phyloP scores from a whole-genome alignment of 2,329 filamentous ascomycete species.

The Penicillium brasilianum region DNA sequence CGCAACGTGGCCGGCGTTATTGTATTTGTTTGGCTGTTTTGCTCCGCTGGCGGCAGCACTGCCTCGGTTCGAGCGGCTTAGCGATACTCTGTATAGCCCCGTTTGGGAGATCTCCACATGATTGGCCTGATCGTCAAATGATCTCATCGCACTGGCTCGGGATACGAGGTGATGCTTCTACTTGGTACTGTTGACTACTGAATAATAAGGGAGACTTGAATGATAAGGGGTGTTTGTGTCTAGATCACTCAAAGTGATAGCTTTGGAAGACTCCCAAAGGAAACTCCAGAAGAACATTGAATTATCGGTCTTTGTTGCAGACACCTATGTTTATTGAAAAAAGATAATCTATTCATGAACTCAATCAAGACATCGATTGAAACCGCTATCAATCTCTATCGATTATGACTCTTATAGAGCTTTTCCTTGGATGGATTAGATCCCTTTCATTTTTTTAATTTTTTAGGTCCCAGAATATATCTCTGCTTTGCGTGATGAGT shows the following conservation, averaged over 20 bases:
- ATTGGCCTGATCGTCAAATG: neutral
- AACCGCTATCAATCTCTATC: too few relatives aligned
- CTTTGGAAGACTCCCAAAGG: neutral
- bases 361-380: neutral
- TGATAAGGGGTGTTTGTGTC: neutral
- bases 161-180: neutral
- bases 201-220: neutral
- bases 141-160: neutral
- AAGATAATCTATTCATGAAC: neutral
- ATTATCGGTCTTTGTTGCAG: too few relatives aligned
- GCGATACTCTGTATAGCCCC: neutral
- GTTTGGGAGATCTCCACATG: neutral
- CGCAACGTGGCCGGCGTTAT: neutral
- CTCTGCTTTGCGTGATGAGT: neutral
- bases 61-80: slow-evolving; percentile 6
- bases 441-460: neutral
- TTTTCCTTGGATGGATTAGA: too few relatives aligned
- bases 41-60: neutral
- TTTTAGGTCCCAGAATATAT: neutral
- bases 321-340: too few relatives aligned
- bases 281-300: neutral
- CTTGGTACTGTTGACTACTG: neutral
- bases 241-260: too few relatives aligned
- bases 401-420: too few relatives aligned
- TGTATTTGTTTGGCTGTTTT: neutral